Conservation (phyloP, 805 yeast species). For the Groenewaldozyma tartarivorans region DNA sequence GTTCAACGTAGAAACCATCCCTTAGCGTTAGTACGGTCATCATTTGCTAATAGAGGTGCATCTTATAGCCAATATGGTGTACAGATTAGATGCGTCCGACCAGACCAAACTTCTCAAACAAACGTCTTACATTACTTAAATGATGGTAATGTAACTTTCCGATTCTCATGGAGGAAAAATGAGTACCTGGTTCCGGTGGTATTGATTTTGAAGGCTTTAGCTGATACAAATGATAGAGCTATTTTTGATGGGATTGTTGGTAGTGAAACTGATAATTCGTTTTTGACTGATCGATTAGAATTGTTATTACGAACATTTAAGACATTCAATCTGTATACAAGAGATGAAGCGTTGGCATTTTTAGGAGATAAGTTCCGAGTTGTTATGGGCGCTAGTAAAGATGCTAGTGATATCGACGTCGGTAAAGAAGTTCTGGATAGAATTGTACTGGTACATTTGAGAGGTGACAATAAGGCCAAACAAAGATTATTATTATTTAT, state of each 20-base stretch:
- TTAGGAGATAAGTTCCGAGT: slow-evolving; percentile 94
- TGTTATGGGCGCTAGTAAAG: slow-evolving; percentile 82
- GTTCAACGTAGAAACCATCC: slow-evolving; percentile 97
- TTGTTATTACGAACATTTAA: slow-evolving; percentile 82
- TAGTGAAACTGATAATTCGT: slow-evolving; percentile 74
- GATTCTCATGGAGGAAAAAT: slow-evolving; percentile 95
- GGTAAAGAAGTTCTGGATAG: slow-evolving; percentile 76
- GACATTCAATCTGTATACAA: slow-evolving; percentile 64
- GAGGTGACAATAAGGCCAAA: slow-evolving; percentile 55
- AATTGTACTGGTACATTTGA: slow-evolving; percentile 82
- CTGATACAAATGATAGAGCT: slow-evolving; percentile 88
- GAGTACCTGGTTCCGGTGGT: slow-evolving; percentile 90
- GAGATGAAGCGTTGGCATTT: slow-evolving; percentile 84
- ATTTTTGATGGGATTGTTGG: slow-evolving; percentile 96
- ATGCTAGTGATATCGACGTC: slow-evolving; percentile 79
- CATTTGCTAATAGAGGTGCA: slow-evolving; percentile 90
- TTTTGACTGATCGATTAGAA: slow-evolving; percentile 96
- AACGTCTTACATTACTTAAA: slow-evolving; percentile 92
- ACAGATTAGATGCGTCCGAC: slow-evolving; percentile 88
- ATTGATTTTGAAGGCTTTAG: slow-evolving; percentile 83
- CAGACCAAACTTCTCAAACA: slow-evolving; percentile 96
- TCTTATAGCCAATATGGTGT: slow-evolving; percentile 83
- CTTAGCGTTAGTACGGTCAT: slow-evolving; percentile 93
- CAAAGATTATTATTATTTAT: slow-evolving; percentile 81
- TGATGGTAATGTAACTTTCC: slow-evolving; percentile 93